Percentiles rank a stretch among this genome's conserved stretches.
Conservation (phyloP, 2,329 filamentous ascomycete species). For the Aphanocladium album region DNA sequence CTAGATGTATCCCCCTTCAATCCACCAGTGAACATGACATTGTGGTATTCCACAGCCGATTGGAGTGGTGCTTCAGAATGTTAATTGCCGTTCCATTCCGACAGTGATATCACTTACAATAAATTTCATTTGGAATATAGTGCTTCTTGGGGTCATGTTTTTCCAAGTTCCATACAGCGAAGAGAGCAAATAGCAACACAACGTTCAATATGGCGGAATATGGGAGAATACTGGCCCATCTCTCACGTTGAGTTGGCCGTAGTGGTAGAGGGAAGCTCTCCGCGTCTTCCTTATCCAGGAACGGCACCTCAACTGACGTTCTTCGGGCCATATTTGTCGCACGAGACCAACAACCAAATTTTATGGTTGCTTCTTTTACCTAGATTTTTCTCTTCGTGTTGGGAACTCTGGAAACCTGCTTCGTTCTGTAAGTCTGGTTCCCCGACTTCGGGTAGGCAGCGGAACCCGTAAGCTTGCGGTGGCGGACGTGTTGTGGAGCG, state of each 20-base stretch:
- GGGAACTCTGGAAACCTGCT: neutral
- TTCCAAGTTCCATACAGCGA: neutral
- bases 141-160: neutral
- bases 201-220: conserved; percentile 11
- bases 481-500: neutral
- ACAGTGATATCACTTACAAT: conserved; percentile 28
- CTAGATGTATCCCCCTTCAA: conserved; percentile 39
- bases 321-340: neutral
- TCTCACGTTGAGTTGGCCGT: neutral
- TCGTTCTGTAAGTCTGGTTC: neutral
- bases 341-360: neutral
- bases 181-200: neutral
- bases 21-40: conserved; percentile 42
- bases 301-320: conserved; percentile 8
- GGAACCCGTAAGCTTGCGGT: neutral
- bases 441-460: neutral
- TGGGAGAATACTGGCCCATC: conserved; percentile 10
- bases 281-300: conserved; percentile 9
- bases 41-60: conserved; percentile 43
- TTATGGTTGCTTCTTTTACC: neutral
- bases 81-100: neutral
- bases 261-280: neutral
- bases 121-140: conserved; percentile 14
- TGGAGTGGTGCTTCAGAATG: conserved; percentile 38
- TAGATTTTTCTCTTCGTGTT: no score